Percentiles rank a stretch among this genome's conserved stretches.
Conservation (phyloP, 1,139 yeast species). For the Casaregolazyma lundiana region DNA sequence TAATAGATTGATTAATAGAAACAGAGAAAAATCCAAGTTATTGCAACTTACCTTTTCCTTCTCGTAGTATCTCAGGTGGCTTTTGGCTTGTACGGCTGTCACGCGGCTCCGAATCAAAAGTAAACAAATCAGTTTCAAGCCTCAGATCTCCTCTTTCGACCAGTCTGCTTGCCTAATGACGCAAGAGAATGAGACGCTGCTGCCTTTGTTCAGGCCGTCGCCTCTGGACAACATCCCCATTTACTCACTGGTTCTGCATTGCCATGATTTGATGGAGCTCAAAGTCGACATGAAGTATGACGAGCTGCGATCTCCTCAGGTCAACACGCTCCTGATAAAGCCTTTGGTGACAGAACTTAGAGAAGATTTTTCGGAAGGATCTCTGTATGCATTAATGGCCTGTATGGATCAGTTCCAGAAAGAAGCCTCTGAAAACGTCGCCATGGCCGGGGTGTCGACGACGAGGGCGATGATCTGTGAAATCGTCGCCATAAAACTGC, state of each 20-base stretch:
- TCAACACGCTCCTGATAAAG: constrained; percentile 45
- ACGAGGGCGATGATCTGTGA: constrained; percentile 57
- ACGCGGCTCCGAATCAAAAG: too few relatives aligned
- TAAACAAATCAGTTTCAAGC: neutral
- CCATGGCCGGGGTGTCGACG: constrained; percentile 45
- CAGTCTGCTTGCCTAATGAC: too few relatives aligned
- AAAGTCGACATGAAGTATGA: constrained; percentile 51
- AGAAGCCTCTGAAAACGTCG: constrained; percentile 47
- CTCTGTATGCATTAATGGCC: constrained; percentile 36
- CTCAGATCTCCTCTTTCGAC: neutral
- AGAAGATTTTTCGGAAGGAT: constrained; percentile 30
- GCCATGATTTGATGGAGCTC: constrained; percentile 30
- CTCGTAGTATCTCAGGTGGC: too few relatives aligned
- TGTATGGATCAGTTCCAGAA: constrained; percentile 41
- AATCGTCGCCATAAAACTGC: constrained; percentile 48
- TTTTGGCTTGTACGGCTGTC: neutral
- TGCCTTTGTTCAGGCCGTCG: constrained; percentile 28
- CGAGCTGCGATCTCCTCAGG: constrained; percentile 53
- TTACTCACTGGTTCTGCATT: constrained; percentile 29
- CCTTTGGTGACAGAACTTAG: constrained; percentile 40
- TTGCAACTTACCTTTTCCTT: too few relatives aligned
- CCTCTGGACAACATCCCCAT: constrained; percentile 33
- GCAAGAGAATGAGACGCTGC: constrained; percentile 19
- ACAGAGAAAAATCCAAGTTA: too few relatives aligned
- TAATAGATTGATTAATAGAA: too few relatives aligned